Conservation (phyloP, 1,284 basidiomycete genomes). For the Sporisorium sorghi region DNA sequence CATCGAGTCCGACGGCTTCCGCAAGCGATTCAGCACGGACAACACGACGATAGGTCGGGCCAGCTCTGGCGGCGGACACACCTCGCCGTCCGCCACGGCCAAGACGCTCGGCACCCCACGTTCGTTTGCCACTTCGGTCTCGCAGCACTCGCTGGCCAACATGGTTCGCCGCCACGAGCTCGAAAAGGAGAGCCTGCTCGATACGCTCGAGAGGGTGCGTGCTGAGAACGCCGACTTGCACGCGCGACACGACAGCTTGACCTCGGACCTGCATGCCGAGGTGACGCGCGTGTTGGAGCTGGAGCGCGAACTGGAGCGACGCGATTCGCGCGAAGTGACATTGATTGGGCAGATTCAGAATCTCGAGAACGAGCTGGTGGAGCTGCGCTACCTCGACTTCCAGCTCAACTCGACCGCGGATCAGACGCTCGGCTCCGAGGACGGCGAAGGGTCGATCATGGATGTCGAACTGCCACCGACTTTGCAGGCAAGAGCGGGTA, state of each 20-base stretch:
- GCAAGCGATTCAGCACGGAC: conserved; percentile 48
- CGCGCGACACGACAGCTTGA: conserved; percentile 41
- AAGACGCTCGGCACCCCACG: conserved; percentile 60
- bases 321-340: conserved; percentile 43
- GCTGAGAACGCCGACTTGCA: conserved; percentile 46
- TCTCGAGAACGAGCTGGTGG: conserved; percentile 44
- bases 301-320: conserved; percentile 55
- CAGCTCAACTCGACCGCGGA: conserved; percentile 41
- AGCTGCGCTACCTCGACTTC: conserved; percentile 38
- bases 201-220: conserved; percentile 52
- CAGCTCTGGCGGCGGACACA: conserved; percentile 55
- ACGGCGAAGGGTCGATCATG: conserved; percentile 46
- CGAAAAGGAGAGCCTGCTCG: conserved; percentile 58
- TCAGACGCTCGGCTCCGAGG: conserved; percentile 39
- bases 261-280: conserved; percentile 58
- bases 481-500: conserved; percentile 11
- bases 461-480: conserved; percentile 33
- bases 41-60: conserved; percentile 44
- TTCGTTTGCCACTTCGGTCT: conserved; percentile 44
- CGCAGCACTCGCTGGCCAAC: conserved; percentile 45
- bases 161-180: conserved; percentile 58
- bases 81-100: conserved; percentile 56
- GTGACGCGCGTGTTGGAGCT: conserved; percentile 60
- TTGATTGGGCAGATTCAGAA: conserved; percentile 43
- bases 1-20: conserved; percentile 28